Evolutionary conservation across 2,329 filamentous ascomycete species (phyloP), one percentile per base, ranked within the genome.

Genomic region (Trichoderma arundinaceum): DNA sequence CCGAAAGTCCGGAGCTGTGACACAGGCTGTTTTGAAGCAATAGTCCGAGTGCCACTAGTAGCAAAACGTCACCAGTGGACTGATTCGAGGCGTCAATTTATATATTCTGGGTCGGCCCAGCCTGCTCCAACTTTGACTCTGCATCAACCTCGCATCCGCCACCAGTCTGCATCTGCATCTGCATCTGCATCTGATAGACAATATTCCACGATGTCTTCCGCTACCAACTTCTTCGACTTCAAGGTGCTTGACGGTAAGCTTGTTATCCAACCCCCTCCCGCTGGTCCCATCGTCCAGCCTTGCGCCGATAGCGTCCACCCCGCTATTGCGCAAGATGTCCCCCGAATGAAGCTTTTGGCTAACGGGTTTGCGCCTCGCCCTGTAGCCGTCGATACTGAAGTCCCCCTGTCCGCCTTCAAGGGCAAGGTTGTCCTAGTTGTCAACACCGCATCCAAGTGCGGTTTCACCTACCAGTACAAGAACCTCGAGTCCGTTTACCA

Each of bases 361-460:
- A 54, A 63, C 60, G 49, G 46, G 49, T 4, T 28, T 28, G 22
- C 22, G 22, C 22, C 22, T 19, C 12, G 33, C 33, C 43, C 56
- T 53, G 1, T 39, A 66, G 64, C 41, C 57, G 17, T 88, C 77
- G 93, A 92, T 78, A 76, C 86, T 64, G 85, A 90, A 71, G 90
- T 90, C 76, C 82, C 88, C 67, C 84, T 98, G 70, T 75, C 82
- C 71, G 80, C 89, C 68, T 91, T 92, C 81, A 88, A 92, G 78
- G 92, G 90, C 85, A 98, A 98, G 81, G 94, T 98, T 72, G 88
- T 98, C 73, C 90, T 99, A 68, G 85, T 97, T 74, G 93, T 99
- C 82, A 99, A 99, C 88, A 97, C 94, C 1, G 95, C 95, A 72
- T 96, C 92, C 78, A 97, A 98, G 84, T 99, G 95, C 84, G 94